Base-by-base conservation (phyloP, 2,329 filamentous ascomycete species). In the Aspergillus sp. region DNA sequence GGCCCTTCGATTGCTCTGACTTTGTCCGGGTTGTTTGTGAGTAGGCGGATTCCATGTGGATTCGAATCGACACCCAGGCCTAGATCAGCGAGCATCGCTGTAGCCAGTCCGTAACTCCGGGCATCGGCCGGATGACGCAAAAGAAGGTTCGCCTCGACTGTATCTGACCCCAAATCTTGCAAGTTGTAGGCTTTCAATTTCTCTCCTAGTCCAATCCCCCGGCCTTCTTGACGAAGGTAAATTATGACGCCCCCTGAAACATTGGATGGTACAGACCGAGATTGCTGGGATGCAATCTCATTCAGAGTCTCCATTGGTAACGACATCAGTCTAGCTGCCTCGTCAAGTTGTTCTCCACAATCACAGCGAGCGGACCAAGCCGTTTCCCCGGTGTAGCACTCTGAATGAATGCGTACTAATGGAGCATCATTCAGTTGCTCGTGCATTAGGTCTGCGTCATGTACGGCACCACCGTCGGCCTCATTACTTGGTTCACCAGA, bases 11-110 rank as follows among this genome's bases (percentile, higher is more conserved):
- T 90, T 0, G 95, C 95, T 15, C 91, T 82, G 43, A 99, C 90
- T 79, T 99, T 99, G 67, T 99, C 95, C 0, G 95, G 95, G 68
- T 99, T 99, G 73, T 99, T 99, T 9, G 95, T 99, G 66, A 99
- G 78, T 51, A 99, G 78, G 37, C 90, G 82, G 53, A 98, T 87
- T 14, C 77, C 77, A 31, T 74, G 68, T 23, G 71, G 66, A 27
- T 93, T 90, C 12, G 78, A 74, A 65, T 96, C 82, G 2, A 79
- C 83, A 2, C 82, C 84, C 8, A 87, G 83, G 0, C 91, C 93
- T 31, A 99, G 78, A 76, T 99, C 95, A 60, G 87, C 81, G 54
- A 99, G 80, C 83, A 99, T 98, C 0, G 93, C 93, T 1, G 95
- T 99, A 2, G 95, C 95, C n/a, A 99, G 78, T 1, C 95, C 95